phyloP scores from a whole-genome alignment of 805 yeast genomes.

The Wickerhamiella domercqiae region DNA sequence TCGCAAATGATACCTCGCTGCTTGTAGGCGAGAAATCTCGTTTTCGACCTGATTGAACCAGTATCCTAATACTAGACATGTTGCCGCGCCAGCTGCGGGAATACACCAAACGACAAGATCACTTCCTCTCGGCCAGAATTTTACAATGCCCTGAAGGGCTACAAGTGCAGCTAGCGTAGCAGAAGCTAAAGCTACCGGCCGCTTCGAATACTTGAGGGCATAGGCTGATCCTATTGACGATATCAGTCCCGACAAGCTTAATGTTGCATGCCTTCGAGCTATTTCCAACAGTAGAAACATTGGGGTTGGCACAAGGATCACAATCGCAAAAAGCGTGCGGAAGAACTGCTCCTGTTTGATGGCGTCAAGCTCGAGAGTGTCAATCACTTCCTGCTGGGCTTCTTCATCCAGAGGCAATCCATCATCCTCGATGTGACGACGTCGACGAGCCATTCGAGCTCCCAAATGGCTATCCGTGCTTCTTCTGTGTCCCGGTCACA shows the following conservation, averaged over 20 bases:
- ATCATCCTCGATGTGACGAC: constrained; percentile 4
- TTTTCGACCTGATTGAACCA: constrained; percentile 20
- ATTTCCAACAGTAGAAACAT: constrained; percentile 18
- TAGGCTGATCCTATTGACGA: constrained; percentile 17
- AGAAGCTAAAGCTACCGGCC: constrained; percentile 8
- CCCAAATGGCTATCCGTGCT: no score
- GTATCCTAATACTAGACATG: constrained; percentile 14
- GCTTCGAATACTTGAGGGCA: constrained; percentile 10
- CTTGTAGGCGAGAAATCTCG: constrained; percentile 10
- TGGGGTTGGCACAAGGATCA: constrained; percentile 22
- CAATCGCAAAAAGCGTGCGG: constrained; percentile 17
- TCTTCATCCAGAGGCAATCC: constrained; percentile 15
- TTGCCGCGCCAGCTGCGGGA: constrained; percentile 18
- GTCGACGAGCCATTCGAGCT: constrained; percentile 8
- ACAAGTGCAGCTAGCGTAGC: constrained; percentile 15
- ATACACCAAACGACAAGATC: constrained; percentile 22
- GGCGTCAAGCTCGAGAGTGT: constrained; percentile 16
- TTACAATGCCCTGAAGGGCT: constrained; percentile 14
- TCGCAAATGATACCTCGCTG: constrained; percentile 16
- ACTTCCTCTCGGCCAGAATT: constrained; percentile 17
- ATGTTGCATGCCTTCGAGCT: constrained; percentile 18
- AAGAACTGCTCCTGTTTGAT: constrained; percentile 13
- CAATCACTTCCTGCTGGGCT: constrained; percentile 21
- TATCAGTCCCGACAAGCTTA: constrained; percentile 20
- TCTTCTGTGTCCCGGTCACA: no score